Evolutionary conservation across 768 basidiomycete species (phyloP).

Genomic region (Filobasidium wieringae): DNA sequence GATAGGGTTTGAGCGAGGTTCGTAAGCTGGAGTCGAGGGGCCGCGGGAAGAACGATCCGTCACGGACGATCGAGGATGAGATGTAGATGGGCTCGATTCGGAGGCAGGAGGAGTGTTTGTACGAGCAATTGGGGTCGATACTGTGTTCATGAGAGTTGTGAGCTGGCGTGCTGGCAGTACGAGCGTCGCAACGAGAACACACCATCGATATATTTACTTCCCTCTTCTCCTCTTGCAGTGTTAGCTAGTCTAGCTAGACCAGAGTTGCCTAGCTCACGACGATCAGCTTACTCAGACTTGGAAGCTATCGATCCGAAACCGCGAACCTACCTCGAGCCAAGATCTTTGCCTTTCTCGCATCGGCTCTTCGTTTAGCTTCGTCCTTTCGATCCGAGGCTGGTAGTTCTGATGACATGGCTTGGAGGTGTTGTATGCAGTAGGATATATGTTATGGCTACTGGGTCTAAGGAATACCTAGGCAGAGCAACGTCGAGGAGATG

Average conservation of each 20-base stretch:
- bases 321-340: conserved; percentile 28
- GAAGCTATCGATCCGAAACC: background rate
- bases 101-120: background rate
- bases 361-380: conserved; percentile 32
- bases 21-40: background rate
- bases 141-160: too few species aligned
- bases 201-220: conserved; percentile 30
- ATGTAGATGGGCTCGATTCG: background rate
- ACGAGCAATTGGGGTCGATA: too few species aligned
- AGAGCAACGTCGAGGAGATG: too few species aligned
- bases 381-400: conserved; percentile 10
- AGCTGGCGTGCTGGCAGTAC: too few species aligned
- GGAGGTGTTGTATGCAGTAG: background rate
- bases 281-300: background rate
- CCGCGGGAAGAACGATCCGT: background rate
- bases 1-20: too few species aligned
- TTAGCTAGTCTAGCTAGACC: conserved; percentile 34
- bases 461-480: too few species aligned
- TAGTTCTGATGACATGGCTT: background rate
- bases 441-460: background rate
- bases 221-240: conserved; percentile 37
- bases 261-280: background rate
- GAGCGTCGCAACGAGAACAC: conserved; percentile 7
- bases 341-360: conserved; percentile 36
- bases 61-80: background rate